phyloP scores from a whole-genome alignment of 2,329 filamentous ascomycete genomes.

The Stachybotrys echinatus region DNA sequence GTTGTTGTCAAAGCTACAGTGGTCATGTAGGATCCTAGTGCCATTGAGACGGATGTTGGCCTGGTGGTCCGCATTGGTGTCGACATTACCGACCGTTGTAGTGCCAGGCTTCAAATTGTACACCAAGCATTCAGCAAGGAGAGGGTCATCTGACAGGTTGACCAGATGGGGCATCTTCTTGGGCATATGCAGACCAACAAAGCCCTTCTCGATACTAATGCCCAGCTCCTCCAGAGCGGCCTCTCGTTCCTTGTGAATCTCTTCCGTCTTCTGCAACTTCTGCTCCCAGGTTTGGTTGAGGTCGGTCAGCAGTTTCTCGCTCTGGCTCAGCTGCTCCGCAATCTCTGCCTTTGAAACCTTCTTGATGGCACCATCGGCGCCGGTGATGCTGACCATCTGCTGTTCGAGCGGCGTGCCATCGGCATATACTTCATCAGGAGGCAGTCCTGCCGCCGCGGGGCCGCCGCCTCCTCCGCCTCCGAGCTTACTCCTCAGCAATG shows the following conservation, averaged over 20 bases:
- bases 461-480: constrained; percentile 47
- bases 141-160: constrained; percentile 90
- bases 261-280: constrained; percentile 89
- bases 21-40: constrained; percentile 84
- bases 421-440: constrained; percentile 79
- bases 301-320: constrained; percentile 91
- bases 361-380: constrained; percentile 78
- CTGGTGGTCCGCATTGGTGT: constrained; percentile 67
- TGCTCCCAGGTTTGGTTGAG: constrained; percentile 99
- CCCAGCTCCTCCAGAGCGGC: constrained; percentile 91
- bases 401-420: constrained; percentile 89
- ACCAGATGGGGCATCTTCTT: constrained; percentile 99
- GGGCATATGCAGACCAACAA: constrained; percentile 88
- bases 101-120: constrained; percentile 97
- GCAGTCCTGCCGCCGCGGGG: constrained; percentile 41
- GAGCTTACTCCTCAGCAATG: constrained; percentile 80
- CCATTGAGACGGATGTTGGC: constrained; percentile 93
- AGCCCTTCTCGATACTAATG: constrained; percentile 98
- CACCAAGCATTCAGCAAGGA: constrained; percentile 91
- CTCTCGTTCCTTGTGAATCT: constrained; percentile 96
- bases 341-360: constrained; percentile 98
- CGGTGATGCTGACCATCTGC: constrained; percentile 92
- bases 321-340: constrained; percentile 90
- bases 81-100: constrained; percentile 91
- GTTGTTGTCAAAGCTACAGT: constrained; percentile 87